These are phyloP conservation scores for Apiotrichum sp. DNA, from an alignment of 1,284 basidiomycete genomes.

Conservation along the genomic window DNA sequence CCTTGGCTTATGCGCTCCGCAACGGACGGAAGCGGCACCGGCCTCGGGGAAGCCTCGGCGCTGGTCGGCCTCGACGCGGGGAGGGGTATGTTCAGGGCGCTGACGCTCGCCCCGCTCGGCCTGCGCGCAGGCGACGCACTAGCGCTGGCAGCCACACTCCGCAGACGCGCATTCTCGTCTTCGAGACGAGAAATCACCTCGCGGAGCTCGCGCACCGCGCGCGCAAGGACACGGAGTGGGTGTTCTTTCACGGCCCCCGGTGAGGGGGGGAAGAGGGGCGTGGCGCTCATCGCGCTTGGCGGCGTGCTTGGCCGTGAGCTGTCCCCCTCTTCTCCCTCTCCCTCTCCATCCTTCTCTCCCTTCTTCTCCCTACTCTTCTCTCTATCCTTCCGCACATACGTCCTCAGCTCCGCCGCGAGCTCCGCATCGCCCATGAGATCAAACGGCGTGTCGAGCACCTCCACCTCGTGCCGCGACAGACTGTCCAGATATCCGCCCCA, in stretches of 20 bases:
- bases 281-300: background rate
- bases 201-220: slow-evolving; percentile 34
- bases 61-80: background rate
- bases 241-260: slow-evolving; percentile 35
- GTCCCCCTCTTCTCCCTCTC: too few species aligned
- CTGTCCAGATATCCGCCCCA: slow-evolving; percentile 21
- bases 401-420: slow-evolving; percentile 19
- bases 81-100: background rate
- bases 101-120: background rate
- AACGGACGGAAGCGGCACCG: background rate
- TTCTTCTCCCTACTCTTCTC: too few species aligned
- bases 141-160: background rate
- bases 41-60: background rate
- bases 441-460: slow-evolving; percentile 31
- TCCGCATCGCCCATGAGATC: slow-evolving; percentile 37
- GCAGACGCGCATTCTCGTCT: slow-evolving; percentile 31
- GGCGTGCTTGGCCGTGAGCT: background rate
- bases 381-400: background rate
- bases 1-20: background rate
- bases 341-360: too few species aligned
- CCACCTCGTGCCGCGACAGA: slow-evolving; percentile 29
- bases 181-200: slow-evolving; percentile 30
- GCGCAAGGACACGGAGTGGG: slow-evolving; percentile 31
- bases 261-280: slow-evolving; percentile 38
- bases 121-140: background rate